Evolutionary conservation across 192 early-diverging fungal species (phyloP).

Genomic region (Coemansia sp.): DNA sequence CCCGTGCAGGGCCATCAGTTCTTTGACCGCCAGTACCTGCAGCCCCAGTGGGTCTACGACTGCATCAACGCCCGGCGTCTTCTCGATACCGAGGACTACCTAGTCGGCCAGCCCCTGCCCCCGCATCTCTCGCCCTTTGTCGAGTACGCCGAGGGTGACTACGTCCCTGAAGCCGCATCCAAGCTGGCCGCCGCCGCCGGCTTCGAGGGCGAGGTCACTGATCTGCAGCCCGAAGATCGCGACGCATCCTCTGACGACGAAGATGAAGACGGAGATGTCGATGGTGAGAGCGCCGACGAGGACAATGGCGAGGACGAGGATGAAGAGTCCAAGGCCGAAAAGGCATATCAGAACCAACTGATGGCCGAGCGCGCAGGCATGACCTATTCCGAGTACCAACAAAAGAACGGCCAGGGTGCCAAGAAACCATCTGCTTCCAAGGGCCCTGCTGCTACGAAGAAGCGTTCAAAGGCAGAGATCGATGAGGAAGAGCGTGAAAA

Average conservation of each 20-base stretch:
- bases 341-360: slow-evolving; percentile 46
- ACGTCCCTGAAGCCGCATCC: slow-evolving; percentile 66
- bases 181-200: slow-evolving; percentile 47
- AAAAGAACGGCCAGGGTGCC: slow-evolving; percentile 12
- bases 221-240: slow-evolving; percentile 56
- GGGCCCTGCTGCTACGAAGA: slow-evolving; percentile 1
- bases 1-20: slow-evolving; percentile 64
- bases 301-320: slow-evolving; percentile 24
- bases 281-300: slow-evolving; percentile 59
- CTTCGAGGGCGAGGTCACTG: slow-evolving; percentile 61
- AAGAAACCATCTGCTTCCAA: slow-evolving; percentile 2
- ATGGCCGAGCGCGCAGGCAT: slow-evolving; percentile 40
- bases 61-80: slow-evolving; percentile 82
- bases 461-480: slow-evolving; percentile 30
- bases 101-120: slow-evolving; percentile 76
- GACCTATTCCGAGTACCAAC: slow-evolving; percentile 45
- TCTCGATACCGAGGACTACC: slow-evolving; percentile 61
- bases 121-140: slow-evolving; percentile 96
- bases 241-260: slow-evolving; percentile 49
- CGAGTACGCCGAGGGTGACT: slow-evolving; percentile 77
- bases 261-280: slow-evolving; percentile 38
- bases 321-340: slow-evolving; percentile 36
- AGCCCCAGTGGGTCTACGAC: slow-evolving; percentile 99
- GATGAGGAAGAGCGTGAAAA: slow-evolving; percentile 50
- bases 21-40: slow-evolving; percentile 71